Evolutionary conservation across 2,329 filamentous ascomycete species (phyloP), one percentile per base, ranked within the genome.

Genomic region (Fusarium armeniacum): DNA sequence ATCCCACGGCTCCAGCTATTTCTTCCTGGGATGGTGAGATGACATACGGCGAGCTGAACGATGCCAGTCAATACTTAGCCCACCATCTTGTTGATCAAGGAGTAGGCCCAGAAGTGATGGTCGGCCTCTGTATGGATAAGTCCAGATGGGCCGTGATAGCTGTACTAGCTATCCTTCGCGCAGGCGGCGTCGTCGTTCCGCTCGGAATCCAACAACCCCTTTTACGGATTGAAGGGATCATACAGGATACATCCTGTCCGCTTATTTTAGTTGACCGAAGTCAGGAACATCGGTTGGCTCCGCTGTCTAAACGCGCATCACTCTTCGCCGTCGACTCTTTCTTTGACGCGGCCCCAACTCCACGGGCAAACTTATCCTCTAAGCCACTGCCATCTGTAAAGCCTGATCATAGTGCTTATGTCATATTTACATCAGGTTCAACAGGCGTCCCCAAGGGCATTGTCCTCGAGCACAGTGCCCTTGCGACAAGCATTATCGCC

Each of bases 61-160:
- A 40, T n/a, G 50, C 50, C 36, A 53, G 50, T 8, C 50, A 22
- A 22, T 16, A 28, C 20, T 40, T 53, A 11, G 49, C 49, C 49
- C 32, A 52, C 26, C 35, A 52, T 36, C 24, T 52, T 28, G n/a
- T 52, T 40, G 16, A 40, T 16, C 18, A 40, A 40, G 49, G 49
- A 13, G 22, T 53, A 20, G 38, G 50, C 26, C 50, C 50, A 26
- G 50, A 53, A 32, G 36, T 53, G 16, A 53, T 53, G 50, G 50
- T 53, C 15, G 50, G 50, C 22, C 30, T 53, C 13, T 53, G 50
- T 8, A 53, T 53, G 50, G 50, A 53, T 20, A 53, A 53, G 36
- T 53, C 50, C 24, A 53, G 16, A 32, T 41, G 30, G 15, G 50
- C 36, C 16, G 50, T 43, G 11, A 28, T 53, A 9, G 36, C 50